Base-by-base conservation (phyloP, 1,139 yeast species). In the Groenewaldozyma sp. region DNA sequence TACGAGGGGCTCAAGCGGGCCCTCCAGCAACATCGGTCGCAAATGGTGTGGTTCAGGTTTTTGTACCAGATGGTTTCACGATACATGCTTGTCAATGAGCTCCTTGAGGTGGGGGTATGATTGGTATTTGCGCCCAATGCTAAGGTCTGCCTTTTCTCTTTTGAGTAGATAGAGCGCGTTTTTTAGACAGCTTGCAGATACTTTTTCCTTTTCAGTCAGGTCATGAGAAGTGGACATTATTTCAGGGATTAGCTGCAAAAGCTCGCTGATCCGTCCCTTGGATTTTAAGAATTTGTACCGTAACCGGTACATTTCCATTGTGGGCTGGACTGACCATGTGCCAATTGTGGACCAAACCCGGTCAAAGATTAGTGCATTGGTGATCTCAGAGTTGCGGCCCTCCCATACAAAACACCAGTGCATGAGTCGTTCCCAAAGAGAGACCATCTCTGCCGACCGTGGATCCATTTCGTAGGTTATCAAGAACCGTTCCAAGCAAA, bases 31-130 rank as follows among this genome's bases (percentile, higher is more conserved):
- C 97, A 91, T 61, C 69, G 68, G 48, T 78, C 94, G 3, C 99
- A 91, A 59, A 82, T 91, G 86, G 88, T 80, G 11, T 91, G 97
- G 97, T 91, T 82, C 60, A 70, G 99, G 49, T 84, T 82, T 66
- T 81, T 87, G 1, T 91, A 97, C 96, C 68, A 91, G 53, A 46
- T 74, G 5, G 63, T 79, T 32, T 82, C 95, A 46, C 70, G 93
- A 47, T 82, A 82, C 62, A 72, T 82, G 72, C 65, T 67, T 44
- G 65, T 68, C 28, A 91, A 88, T 60, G 88, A 83, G 53, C 68
- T 87, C 45, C 63, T 59, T 31, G 46, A 45, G 40, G n/a, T n/a
- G n/a, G n/a, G n/a, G n/a, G n/a, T n/a, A n/a, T n/a, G n/a, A n/a
- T n/a, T n/a, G n/a, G n/a, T n/a, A n/a, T n/a, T n/a, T n/a, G n/a